Evolutionary conservation across 805 yeast species (phyloP), one percentile per base, ranked within the genome.

Genomic region (Ogataea trehalophila): DNA sequence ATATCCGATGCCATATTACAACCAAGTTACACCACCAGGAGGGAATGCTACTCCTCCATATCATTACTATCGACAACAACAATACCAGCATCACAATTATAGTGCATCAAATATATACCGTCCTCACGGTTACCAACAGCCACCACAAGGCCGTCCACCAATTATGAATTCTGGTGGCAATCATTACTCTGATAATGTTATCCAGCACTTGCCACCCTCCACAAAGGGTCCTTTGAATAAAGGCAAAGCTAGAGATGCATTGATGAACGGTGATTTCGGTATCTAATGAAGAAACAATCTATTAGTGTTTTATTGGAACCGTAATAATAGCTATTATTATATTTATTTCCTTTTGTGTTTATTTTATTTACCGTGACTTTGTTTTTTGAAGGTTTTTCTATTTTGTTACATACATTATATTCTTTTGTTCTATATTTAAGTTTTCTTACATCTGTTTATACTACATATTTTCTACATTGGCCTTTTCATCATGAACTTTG

Each of bases 221-320:
- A 76, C 76, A 20, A 69, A 68, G 8, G 61, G 58, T 26, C 55
- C 60, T 13, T 59, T 61, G 22, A 78, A 78, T 55, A 80, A 82
- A 56, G 83, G 79, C 38, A 72, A 75, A 45, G 70, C 85, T 40
- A 73, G 89, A 55, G 75, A 80, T 44, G 87, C 87, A 2, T 73
- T 85, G 42, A 76, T 78, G 57, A 80, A 77, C 47, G 86, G 85
- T 31, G 75, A 75, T 46, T 85, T 84, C 67, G 92, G 92, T 41
- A 83, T 85, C 35, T 84, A 66, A 51, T 34, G 7, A 16, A 8
- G 7, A 14, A 18, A 20, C 6, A 14, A 6, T 13, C 6, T 18
- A 3, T 16, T 20, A 14, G 4, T 29, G 20, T 7, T 11, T 6
- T 16, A 16, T 26, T 20, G 20, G 20, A 20, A 13, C 14, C n/a